Conservation (phyloP, 2,329 filamentous ascomycete genomes). For the Rhexocercosporidium sp. region DNA sequence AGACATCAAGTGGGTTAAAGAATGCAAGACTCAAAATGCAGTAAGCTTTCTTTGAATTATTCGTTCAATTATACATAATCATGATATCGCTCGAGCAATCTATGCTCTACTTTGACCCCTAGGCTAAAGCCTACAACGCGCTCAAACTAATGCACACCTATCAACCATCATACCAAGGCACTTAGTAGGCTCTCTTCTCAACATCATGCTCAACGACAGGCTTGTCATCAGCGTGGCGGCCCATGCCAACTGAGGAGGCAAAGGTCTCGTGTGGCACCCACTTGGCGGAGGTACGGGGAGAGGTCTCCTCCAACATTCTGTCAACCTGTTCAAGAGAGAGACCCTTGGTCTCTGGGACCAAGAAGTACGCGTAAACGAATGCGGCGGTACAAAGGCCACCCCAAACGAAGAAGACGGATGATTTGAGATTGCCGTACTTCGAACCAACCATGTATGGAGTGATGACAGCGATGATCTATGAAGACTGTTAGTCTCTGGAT, state of each 20-base stretch:
- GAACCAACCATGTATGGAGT: slow-evolving; percentile 72
- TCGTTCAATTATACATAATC: slow-evolving; percentile 13
- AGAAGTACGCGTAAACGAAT: slow-evolving; percentile 61
- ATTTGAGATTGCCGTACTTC: slow-evolving; percentile 52
- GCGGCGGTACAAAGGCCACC: slow-evolving; percentile 60
- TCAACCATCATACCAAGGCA: neutral
- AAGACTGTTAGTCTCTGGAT: neutral
- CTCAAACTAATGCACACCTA: neutral
- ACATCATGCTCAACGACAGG: slow-evolving; percentile 14
- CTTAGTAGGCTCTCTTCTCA: slow-evolving; percentile 12
- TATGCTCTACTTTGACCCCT: neutral
- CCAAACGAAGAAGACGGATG: slow-evolving; percentile 60
- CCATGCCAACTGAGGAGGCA: slow-evolving; percentile 32
- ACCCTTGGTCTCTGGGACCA: slow-evolving; percentile 77
- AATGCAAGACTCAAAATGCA: neutral
- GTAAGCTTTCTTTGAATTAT: neutral
- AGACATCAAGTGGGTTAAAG: no score
- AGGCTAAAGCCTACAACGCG: no score
- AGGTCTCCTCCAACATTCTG: slow-evolving; percentile 59
- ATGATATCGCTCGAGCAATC: neutral
- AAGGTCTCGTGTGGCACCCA: slow-evolving; percentile 40
- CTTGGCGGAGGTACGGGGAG: slow-evolving; percentile 45
- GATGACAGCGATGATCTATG: slow-evolving; percentile 65
- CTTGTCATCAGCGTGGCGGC: neutral
- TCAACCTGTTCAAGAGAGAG: slow-evolving; percentile 76